phyloP scores from a whole-genome alignment of 352 stramenopile species.

The Thalassiosira livingstoniorum region DNA sequence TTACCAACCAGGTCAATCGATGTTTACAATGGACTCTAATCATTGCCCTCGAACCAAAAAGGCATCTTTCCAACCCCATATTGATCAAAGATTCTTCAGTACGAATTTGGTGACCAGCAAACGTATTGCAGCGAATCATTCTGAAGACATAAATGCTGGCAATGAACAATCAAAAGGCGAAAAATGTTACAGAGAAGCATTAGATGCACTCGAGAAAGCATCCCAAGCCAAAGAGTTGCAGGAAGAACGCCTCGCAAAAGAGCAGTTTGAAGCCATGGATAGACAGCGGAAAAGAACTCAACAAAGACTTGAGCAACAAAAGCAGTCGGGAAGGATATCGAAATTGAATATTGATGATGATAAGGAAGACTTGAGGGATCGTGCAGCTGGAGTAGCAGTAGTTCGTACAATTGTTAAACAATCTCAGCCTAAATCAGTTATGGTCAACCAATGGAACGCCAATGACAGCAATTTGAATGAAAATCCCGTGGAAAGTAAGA shows the following conservation, averaged over 20 bases:
- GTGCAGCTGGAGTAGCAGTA: slow-evolving; percentile 62
- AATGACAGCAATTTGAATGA: neutral
- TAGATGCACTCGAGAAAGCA: slow-evolving; percentile 48
- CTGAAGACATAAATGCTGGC: too few relatives aligned
- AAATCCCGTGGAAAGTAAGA: slow-evolving; percentile 1
- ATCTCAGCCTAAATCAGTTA: slow-evolving; percentile 39
- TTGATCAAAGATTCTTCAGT: too few relatives aligned
- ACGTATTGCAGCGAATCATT: too few relatives aligned
- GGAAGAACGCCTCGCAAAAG: slow-evolving; percentile 47
- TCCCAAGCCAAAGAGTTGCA: slow-evolving; percentile 41
- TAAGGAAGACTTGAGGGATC: slow-evolving; percentile 23
- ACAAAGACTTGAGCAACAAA: slow-evolving; percentile 20
- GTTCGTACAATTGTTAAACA: slow-evolving; percentile 75
- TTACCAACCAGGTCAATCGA: too few relatives aligned
- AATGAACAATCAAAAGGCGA: slow-evolving; percentile 11
- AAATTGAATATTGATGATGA: neutral
- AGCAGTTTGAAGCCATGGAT: slow-evolving; percentile 67
- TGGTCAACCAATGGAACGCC: slow-evolving; percentile 7
- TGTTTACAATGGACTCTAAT: too few relatives aligned
- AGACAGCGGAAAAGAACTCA: slow-evolving; percentile 46
- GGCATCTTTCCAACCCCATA: too few relatives aligned
- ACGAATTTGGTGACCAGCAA: too few relatives aligned
- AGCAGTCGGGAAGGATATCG: neutral
- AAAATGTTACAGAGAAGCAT: slow-evolving; percentile 8
- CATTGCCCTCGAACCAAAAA: too few relatives aligned